Conservation (phyloP, 495 filamentous ascomycete genomes). For the Chaetomium fimeti region DNA sequence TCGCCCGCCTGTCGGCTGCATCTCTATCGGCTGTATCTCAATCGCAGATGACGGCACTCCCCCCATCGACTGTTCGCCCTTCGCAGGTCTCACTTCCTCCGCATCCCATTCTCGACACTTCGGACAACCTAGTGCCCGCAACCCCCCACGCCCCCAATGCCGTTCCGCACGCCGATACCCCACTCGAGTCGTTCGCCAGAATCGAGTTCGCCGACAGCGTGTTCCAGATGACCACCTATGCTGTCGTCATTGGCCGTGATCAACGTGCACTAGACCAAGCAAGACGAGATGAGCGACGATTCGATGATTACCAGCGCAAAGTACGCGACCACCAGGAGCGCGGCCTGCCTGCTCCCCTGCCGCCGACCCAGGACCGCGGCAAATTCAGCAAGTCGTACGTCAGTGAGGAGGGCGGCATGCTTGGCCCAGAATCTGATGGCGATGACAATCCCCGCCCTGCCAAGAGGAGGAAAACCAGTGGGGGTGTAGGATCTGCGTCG, state of each 20-base stretch:
- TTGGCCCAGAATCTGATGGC: constrained; percentile 51
- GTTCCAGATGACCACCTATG: constrained; percentile 54
- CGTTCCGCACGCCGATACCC: constrained; percentile 31
- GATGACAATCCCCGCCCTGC: constrained; percentile 41
- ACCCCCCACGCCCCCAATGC: constrained; percentile 18
- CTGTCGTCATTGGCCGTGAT: constrained; percentile 52
- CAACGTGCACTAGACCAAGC: constrained; percentile 47
- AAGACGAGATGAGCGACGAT: constrained; percentile 43
- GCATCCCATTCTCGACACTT: constrained; percentile 20
- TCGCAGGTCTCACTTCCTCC: constrained; percentile 33
- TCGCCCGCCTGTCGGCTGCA: constrained; percentile 32
- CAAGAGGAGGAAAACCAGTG: constrained; percentile 42
- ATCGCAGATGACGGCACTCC: constrained; percentile 19
- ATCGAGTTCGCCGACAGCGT: constrained; percentile 53
- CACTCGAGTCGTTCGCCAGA: constrained; percentile 51
- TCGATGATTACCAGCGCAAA: constrained; percentile 39
- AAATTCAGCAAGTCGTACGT: constrained; percentile 55
- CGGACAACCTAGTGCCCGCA: constrained; percentile 15
- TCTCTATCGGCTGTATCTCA: too few species aligned
- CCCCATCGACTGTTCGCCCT: constrained; percentile 34
- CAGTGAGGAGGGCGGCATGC: constrained; percentile 54
- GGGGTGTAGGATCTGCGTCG: constrained; percentile 26
- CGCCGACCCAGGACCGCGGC: constrained; percentile 38
- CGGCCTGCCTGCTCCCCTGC: constrained; percentile 44
- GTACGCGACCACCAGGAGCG: constrained; percentile 40